Conservation (phyloP, 1,284 basidiomycete species). For the Macrocystidia cucumis region DNA sequence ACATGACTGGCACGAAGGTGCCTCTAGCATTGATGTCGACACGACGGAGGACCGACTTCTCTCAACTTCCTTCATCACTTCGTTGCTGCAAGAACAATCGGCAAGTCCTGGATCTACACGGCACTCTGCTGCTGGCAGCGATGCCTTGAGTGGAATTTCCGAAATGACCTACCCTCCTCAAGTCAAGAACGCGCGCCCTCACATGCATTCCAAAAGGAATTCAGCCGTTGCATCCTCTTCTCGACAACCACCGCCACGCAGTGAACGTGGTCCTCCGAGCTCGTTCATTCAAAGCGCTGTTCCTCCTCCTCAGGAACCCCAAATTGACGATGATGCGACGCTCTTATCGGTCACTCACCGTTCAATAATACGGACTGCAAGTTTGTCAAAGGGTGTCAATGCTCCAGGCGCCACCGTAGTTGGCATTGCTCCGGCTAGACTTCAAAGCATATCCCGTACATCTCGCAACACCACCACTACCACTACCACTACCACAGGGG, state of each 20-base stretch:
- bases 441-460: constrained; percentile 13
- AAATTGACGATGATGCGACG: constrained; percentile 22
- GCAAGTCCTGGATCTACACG: too few relatives aligned
- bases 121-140: constrained; percentile 24
- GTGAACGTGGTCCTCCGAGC: constrained; percentile 24
- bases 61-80: constrained; percentile 54
- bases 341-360: constrained; percentile 18
- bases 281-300: too few relatives aligned
- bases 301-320: constrained; percentile 17
- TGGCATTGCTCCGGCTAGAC: constrained; percentile 22
- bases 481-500: too few relatives aligned
- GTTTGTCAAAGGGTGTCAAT: constrained; percentile 12
- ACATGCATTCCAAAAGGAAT: too few relatives aligned
- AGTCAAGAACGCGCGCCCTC: constrained; percentile 11
- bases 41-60: constrained; percentile 48
- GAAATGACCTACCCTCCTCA: constrained; percentile 44
- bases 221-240: constrained; percentile 7
- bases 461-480: background rate
- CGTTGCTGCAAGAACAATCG: constrained; percentile 35
- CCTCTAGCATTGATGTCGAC: constrained; percentile 49
- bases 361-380: constrained; percentile 17
- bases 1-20: constrained; percentile 53
- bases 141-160: constrained; percentile 38
- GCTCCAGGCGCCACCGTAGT: constrained; percentile 17
- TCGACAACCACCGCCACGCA: constrained; percentile 12